phyloP scores from a whole-genome alignment of 2,329 filamentous ascomycete genomes.

The Talaromyces marneffei region DNA sequence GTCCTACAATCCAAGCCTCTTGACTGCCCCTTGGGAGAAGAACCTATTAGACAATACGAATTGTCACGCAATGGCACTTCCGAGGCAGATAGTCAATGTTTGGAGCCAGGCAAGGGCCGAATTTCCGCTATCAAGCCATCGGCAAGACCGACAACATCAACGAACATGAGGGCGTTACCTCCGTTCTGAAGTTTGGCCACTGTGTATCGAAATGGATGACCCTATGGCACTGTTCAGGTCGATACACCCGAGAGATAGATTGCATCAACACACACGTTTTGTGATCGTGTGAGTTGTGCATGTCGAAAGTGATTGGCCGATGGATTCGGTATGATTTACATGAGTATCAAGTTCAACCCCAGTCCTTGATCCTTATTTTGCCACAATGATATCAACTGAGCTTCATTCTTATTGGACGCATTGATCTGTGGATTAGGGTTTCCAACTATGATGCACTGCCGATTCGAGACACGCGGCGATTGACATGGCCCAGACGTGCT shows the following conservation, averaged over 20 bases:
- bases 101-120: background rate
- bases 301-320: background rate
- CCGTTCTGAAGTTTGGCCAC: background rate
- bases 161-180: background rate
- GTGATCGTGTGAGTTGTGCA: background rate
- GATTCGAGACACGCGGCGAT: background rate
- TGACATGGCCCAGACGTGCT: background rate
- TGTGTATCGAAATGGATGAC: background rate
- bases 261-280: background rate
- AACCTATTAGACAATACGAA: background rate
- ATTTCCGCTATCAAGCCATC: background rate
- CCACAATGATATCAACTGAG: background rate
- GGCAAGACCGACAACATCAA: background rate
- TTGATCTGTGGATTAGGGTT: background rate
- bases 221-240: background rate
- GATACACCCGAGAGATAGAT: background rate
- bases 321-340: background rate
- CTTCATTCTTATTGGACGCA: background rate
- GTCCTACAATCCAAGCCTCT: background rate
- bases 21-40: too few species aligned
- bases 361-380: background rate
- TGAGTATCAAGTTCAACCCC: background rate
- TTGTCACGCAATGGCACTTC: background rate
- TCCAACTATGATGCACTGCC: background rate
- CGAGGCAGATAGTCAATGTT: background rate